Percentiles rank a stretch among this genome's conserved stretches.
Conservation (phyloP, 495 filamentous ascomycete species). For the Talaromyces borbonicus region DNA sequence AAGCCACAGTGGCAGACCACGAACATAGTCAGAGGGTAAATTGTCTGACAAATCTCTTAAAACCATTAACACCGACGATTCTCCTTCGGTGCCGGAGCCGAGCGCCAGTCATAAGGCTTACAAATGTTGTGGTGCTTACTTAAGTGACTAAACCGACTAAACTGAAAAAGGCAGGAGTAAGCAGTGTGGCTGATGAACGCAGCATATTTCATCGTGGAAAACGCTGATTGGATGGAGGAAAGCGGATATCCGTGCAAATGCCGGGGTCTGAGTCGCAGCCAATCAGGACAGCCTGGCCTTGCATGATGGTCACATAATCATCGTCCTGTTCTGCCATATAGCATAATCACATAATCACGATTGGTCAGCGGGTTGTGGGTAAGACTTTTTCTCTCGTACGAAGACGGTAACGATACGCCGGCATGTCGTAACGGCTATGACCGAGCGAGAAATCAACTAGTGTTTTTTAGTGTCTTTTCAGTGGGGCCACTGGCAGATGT, state of each 20-base stretch:
- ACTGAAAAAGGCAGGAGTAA: no score
- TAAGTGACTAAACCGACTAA: neutral
- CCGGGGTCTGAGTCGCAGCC: neutral
- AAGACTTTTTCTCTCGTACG: no score
- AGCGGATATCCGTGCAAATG: neutral
- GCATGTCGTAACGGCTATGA: neutral
- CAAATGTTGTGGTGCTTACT: neutral
- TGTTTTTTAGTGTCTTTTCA: no score
- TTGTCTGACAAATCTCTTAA: neutral
- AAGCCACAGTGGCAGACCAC: constrained; percentile 7
- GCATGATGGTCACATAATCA: no score
- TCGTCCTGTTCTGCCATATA: no score
- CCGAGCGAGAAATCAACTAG: neutral
- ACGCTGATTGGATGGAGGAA: constrained; percentile 3
- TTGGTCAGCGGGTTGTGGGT: no score
- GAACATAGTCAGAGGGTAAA: no score
- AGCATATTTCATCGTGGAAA: neutral
- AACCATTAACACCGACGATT: neutral
- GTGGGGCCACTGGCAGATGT: no score
- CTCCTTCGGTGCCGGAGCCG: neutral
- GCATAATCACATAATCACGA: no score
- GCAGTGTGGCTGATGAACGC: neutral
- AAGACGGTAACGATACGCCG: neutral
- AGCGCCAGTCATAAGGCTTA: neutral
- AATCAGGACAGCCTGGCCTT: neutral